Evolutionary conservation across 208 protist species (phyloP).

Genomic region (Wallacemonas sp.): DNA sequence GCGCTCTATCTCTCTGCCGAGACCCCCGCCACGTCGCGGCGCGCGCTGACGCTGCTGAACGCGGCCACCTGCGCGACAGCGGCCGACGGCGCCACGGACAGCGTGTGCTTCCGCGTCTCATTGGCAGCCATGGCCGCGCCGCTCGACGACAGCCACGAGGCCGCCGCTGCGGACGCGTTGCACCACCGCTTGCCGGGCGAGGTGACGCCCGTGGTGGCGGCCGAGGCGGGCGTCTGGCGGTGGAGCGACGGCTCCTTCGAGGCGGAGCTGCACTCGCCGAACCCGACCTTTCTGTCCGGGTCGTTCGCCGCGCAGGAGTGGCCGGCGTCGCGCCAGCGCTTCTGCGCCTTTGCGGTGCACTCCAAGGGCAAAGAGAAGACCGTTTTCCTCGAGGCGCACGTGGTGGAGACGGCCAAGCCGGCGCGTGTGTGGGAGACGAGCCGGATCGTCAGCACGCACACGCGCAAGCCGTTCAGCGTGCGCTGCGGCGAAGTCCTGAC

Average conservation of each 20-base stretch:
- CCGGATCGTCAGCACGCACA: constrained; percentile 24
- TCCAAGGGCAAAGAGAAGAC: constrained; percentile 60
- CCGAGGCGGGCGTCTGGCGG: constrained; percentile 44
- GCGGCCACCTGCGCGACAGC: constrained; percentile 9
- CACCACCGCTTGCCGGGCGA: not conserved
- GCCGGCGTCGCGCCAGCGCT: constrained; percentile 45
- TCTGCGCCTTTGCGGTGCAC: constrained; percentile 59
- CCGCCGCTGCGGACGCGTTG: no score
- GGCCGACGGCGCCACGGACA: not conserved
- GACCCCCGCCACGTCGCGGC: not conserved
- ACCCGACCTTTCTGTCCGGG: constrained; percentile 45
- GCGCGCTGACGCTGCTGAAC: constrained; percentile 1
- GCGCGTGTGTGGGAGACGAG: constrained; percentile 22
- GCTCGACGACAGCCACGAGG: not conserved
- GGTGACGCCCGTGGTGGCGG: constrained; percentile 29
- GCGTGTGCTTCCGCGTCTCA: constrained; percentile 6
- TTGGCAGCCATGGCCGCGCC: not conserved
- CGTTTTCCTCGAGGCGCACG: constrained; percentile 79
- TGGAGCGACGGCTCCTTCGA: constrained; percentile 58
- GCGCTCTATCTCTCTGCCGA: not conserved
- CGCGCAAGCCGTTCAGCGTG: constrained; percentile 65
- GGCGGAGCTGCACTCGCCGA: constrained; percentile 44
- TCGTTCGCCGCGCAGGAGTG: constrained; percentile 32
- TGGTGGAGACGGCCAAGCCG: constrained; percentile 28
- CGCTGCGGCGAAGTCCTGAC: constrained; percentile 68